Evolutionary conservation across 768 basidiomycete genomes (phyloP), one percentile per base, ranked within the genome.

Genomic region (Phlebiopsis gigantea): DNA sequence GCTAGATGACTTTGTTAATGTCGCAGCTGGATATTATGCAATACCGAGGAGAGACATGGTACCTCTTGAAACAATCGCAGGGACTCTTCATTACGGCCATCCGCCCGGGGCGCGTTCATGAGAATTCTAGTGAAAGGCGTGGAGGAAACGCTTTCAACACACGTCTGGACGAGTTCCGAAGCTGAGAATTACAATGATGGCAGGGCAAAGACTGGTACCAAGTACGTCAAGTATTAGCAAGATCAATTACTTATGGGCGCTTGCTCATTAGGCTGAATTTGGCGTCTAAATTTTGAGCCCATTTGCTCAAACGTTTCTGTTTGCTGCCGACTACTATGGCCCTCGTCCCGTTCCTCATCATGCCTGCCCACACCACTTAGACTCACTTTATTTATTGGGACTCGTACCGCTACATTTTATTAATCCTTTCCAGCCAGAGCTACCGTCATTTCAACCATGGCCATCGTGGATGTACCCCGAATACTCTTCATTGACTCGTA

Each of bases 401-500:
- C 22, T 22, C 39, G 31, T 51, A 51, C 34, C 24, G 24, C 31
- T 46, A 46, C 25, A 28, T 57, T 14, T 31, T 44, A 26, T 26
- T 26, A 39, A 57, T 57, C 25, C 53, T 22, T 26, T 26, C 57
- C 42, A 15, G n/a, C 53, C 39, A 50, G 41, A 21, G 2, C 24
- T 43, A 46, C 34, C 9, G 21, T 19, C 30, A 30, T 22, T n/a
- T 31, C 25, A n/a, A 47, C 58, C 53, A 71, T 75, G 70, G 58
- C 63, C 41, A 3, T 43, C 58, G n/a, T n/a, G 39, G 64, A 51
- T 17, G 55, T 61, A 17, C 82, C 82, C 45, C 76, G 80, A 52
- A 73, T 93, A 46, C 75, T 92, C 28, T 75, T 93, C 46, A 76
- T 92, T 28, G 90, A 91, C 67, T 92, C 90, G 0, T 90, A 92